A percentile compares a stretch with the other conserved stretches of the same genome.
Conservation (phyloP, 192 early-diverging fungal species). For the Coemansia sp. region DNA sequence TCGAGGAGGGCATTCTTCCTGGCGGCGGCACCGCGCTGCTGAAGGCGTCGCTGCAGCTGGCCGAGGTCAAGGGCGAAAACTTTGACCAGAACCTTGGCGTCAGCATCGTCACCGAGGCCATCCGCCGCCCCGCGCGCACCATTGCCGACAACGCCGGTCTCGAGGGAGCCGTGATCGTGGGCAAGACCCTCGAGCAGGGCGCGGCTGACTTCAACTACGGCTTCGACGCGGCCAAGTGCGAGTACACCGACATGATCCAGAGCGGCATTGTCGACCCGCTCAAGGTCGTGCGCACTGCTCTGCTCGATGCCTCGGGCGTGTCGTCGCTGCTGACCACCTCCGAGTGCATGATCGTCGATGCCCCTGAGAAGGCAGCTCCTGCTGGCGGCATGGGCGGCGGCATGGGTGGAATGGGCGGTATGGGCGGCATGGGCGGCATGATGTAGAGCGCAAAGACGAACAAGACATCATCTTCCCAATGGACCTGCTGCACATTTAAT, state of each 20-base stretch:
- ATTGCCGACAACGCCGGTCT: slow-evolving; percentile 98
- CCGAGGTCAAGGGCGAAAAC: slow-evolving; percentile 81
- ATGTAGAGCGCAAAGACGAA: slow-evolving; percentile 20
- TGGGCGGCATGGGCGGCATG: slow-evolving; percentile 72
- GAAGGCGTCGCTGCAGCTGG: slow-evolving; percentile 86
- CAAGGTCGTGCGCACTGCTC: slow-evolving; percentile 98
- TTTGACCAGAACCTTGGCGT: slow-evolving; percentile 99
- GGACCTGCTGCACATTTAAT: neutral
- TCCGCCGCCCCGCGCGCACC: slow-evolving; percentile 87
- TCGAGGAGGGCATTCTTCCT: slow-evolving; percentile 98
- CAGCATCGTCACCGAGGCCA: slow-evolving; percentile 92
- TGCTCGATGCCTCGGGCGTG: slow-evolving; percentile 96
- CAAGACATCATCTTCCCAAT: neutral
- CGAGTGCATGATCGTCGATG: slow-evolving; percentile 98
- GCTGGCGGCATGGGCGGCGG: slow-evolving; percentile 69
- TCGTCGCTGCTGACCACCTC: slow-evolving; percentile 96
- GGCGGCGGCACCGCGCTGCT: slow-evolving; percentile 97
- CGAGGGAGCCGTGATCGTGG: slow-evolving; percentile 95
- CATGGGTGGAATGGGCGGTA: slow-evolving; percentile 70
- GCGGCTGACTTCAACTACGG: slow-evolving; percentile 83
- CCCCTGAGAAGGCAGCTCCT: slow-evolving; percentile 68
- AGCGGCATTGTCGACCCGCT: slow-evolving; percentile 97
- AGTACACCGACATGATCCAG: slow-evolving; percentile 96
- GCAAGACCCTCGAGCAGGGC: slow-evolving; percentile 84
- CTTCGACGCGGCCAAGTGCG: slow-evolving; percentile 87